Evolutionary conservation across 495 filamentous ascomycete species (phyloP).

Genomic region (Eremomyces bilateralis): DNA sequence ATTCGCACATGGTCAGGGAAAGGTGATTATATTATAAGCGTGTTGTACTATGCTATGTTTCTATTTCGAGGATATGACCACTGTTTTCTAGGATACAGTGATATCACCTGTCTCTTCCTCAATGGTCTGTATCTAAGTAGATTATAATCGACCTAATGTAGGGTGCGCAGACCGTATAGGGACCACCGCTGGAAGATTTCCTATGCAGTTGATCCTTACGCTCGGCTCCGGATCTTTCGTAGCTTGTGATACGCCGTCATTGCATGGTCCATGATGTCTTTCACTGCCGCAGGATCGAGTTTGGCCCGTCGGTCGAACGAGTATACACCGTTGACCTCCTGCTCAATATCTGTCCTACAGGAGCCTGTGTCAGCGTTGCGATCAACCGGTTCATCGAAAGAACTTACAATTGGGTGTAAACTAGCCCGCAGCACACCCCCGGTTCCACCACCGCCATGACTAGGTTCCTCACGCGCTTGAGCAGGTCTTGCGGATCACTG

Average conservation of each 20-base stretch:
- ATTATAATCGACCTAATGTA: too few species aligned
- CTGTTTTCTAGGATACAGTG: too few species aligned
- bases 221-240: too few species aligned
- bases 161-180: too few species aligned
- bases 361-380: background rate
- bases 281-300: slow-evolving; percentile 8
- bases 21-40: too few species aligned
- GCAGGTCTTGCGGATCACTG: slow-evolving; percentile 9
- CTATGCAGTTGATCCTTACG: too few species aligned
- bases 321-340: slow-evolving; percentile 17
- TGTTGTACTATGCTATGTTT: too few species aligned
- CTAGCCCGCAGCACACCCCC: slow-evolving; percentile 13
- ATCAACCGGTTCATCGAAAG: background rate
- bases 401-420: slow-evolving; percentile 16
- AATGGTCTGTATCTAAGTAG: too few species aligned
- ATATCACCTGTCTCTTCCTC: too few species aligned
- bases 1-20: too few species aligned
- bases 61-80: too few species aligned
- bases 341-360: slow-evolving; percentile 15
- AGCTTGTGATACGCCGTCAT: slow-evolving; percentile 6
- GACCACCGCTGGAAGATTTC: too few species aligned
- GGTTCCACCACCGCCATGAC: slow-evolving; percentile 11
- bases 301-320: slow-evolving; percentile 13
- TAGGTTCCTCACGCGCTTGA: slow-evolving; percentile 12
- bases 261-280: slow-evolving; percentile 9